Conservation (phyloP, 495 filamentous ascomycete species). For the Podospora australis region DNA sequence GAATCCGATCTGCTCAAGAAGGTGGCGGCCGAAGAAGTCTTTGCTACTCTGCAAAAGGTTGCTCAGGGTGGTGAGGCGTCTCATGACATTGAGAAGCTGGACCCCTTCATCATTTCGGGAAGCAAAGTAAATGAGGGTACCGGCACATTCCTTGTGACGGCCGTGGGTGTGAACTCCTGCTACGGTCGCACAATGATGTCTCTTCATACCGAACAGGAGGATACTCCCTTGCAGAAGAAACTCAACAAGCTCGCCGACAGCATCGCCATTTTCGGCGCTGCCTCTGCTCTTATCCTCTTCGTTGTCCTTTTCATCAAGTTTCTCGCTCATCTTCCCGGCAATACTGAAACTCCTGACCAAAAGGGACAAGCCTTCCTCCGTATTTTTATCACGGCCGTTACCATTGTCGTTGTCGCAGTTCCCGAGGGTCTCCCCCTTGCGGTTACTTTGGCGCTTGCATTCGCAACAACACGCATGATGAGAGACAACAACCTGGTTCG, state of each 20-base stretch:
- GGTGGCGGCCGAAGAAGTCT: conserved; percentile 67
- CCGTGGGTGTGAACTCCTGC: conserved; percentile 76
- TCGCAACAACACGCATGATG: conserved; percentile 90
- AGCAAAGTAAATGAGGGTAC: conserved; percentile 88
- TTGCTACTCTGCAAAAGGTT: conserved; percentile 59
- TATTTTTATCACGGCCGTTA: conserved; percentile 94
- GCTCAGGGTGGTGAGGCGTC: conserved; percentile 29
- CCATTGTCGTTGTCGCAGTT: conserved; percentile 95
- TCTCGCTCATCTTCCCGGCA: conserved; percentile 54
- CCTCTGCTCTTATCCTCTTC: conserved; percentile 78
- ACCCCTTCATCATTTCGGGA: conserved; percentile 92
- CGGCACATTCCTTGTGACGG: conserved; percentile 79
- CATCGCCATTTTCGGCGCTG: conserved; percentile 85
- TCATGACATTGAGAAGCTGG: conserved; percentile 66
- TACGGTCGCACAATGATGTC: conserved; percentile 95
- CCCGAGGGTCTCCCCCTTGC: conserved; percentile 90
- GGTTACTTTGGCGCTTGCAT: conserved; percentile 90
- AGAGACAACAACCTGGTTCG: conserved; percentile 94
- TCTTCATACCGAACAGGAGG: conserved; percentile 78
- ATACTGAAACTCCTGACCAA: conserved; percentile 47
- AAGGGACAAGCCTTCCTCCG: conserved; percentile 87
- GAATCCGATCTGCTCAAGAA: conserved; percentile 80
- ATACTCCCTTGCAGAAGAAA: conserved; percentile 88
- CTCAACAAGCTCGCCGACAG: conserved; percentile 81
- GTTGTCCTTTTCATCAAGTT: conserved; percentile 89